Conservation (phyloP, 2,329 filamentous ascomycete genomes). For the Claviceps paspali region DNA sequence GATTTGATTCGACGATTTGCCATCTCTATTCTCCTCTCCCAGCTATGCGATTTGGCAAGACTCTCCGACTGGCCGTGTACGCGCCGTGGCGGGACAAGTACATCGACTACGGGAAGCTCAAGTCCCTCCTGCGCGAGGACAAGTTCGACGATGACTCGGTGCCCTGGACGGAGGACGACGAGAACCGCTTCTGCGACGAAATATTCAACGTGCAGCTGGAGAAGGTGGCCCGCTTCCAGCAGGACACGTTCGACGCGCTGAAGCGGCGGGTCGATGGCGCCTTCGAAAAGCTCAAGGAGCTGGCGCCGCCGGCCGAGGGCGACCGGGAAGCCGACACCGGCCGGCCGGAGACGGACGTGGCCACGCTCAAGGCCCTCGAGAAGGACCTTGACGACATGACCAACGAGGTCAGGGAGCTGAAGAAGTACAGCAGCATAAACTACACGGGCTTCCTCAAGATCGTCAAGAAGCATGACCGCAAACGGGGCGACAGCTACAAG, state of each 20-base stretch:
- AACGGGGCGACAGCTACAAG: conserved; percentile 71
- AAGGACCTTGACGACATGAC: conserved; percentile 74
- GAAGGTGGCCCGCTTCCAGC: conserved; percentile 84
- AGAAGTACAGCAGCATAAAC: conserved; percentile 91
- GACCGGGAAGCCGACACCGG: not conserved
- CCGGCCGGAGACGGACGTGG: conserved; percentile 30
- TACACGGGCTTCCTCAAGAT: conserved; percentile 98
- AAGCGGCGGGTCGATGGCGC: conserved; percentile 37
- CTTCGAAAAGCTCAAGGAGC: conserved; percentile 61
- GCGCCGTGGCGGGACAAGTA: conserved; percentile 84
- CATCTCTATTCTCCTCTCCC: not conserved
- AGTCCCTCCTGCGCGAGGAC: conserved; percentile 73
- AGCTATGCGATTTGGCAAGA: conserved; percentile 83
- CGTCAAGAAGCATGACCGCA: conserved; percentile 96
- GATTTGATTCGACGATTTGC: too few relatives aligned
- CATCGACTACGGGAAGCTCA: conserved; percentile 90
- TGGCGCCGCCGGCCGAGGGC: conserved; percentile 39
- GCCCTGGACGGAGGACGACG: conserved; percentile 85
- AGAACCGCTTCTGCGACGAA: conserved; percentile 87
- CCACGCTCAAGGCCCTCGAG: conserved; percentile 54
- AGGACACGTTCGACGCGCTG: conserved; percentile 50
- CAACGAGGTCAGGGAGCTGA: conserved; percentile 80
- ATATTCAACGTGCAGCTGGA: conserved; percentile 88
- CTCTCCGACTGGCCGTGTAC: conserved; percentile 65
- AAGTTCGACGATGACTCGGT: conserved; percentile 41